These are phyloP conservation scores for Rhododendron griersonianum DNA, from an alignment of 148 eudicot species.

Conservation along the genomic window DNA sequence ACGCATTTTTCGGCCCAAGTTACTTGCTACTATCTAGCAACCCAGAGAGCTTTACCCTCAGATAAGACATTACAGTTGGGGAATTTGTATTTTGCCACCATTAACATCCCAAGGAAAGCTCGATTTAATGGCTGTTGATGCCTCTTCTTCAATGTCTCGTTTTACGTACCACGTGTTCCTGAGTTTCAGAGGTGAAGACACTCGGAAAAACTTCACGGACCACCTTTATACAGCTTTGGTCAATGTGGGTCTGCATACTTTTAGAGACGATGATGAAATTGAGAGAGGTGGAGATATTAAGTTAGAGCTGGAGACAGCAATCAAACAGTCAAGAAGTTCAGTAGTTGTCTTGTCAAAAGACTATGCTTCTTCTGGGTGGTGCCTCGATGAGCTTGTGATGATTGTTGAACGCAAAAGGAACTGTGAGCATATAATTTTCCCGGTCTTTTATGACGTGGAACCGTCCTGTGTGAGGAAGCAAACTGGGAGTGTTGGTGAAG, in stretches of 20 bases:
- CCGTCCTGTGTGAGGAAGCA: constrained; percentile 4
- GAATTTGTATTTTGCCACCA: not conserved
- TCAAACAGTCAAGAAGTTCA: not conserved
- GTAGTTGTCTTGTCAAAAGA: constrained; percentile 7
- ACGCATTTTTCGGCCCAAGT: not conserved
- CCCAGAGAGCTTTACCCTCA: not conserved
- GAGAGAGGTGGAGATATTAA: constrained; percentile 3
- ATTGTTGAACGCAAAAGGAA: not conserved
- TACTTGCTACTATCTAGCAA: not conserved
- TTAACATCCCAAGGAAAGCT: not conserved
- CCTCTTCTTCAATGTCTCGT: not conserved
- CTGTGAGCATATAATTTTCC: not conserved
- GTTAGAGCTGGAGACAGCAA: not conserved
- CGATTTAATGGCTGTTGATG: not conserved
- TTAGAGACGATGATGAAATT: constrained; percentile 2
- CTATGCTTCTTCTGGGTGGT: constrained; percentile 9
- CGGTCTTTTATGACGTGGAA: constrained; percentile 7
- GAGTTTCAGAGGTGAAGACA: constrained; percentile 16
- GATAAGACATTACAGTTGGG: not conserved
- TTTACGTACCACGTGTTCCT: constrained; percentile 1
- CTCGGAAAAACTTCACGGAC: constrained; percentile 7
- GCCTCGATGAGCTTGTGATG: constrained; percentile 10
- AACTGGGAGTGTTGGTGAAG: not conserved
- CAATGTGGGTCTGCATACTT: not conserved
- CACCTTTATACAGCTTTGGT: constrained; percentile 11